A percentile compares a stretch with the other conserved stretches of the same genome.
Evolutionary conservation across 768 basidiomycete genomes (phyloP).

Genomic region (Kondoa malvinella): DNA sequence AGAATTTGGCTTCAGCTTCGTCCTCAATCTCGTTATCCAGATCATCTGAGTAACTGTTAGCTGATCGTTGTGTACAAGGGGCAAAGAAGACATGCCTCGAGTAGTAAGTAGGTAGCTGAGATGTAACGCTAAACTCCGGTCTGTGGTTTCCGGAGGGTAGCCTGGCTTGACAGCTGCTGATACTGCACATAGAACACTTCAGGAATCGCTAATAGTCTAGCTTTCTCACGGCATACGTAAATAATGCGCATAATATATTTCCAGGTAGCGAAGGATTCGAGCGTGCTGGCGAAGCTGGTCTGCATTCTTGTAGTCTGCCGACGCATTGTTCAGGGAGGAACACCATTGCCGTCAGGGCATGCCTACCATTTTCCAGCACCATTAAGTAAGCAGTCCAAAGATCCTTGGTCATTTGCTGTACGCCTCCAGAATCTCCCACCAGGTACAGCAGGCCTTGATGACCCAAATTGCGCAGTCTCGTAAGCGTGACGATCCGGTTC

Average conservation of each 20-base stretch:
- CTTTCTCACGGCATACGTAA: slow-evolving; percentile 13
- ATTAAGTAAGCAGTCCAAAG: slow-evolving; percentile 53
- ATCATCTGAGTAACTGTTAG: slow-evolving; percentile 15
- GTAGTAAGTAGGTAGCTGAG: slow-evolving; percentile 24
- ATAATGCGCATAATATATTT: slow-evolving; percentile 30
- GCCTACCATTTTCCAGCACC: slow-evolving; percentile 53
- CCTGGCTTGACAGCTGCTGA: slow-evolving; percentile 31
- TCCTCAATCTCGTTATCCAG: slow-evolving; percentile 24
- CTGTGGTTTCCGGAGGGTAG: slow-evolving; percentile 30
- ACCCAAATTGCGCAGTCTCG: background rate
- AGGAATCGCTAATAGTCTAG: background rate
- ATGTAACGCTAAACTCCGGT: slow-evolving; percentile 31
- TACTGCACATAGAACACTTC: slow-evolving; percentile 13
- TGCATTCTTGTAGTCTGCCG: slow-evolving; percentile 18
- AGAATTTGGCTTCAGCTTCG: slow-evolving; percentile 33
- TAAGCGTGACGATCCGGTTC: background rate
- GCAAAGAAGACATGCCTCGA: background rate
- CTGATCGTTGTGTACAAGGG: background rate
- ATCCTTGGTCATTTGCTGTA: slow-evolving; percentile 33
- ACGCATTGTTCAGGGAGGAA: too few species aligned
- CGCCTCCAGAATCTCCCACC: background rate
- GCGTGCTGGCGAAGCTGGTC: slow-evolving; percentile 24
- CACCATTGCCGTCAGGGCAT: too few species aligned
- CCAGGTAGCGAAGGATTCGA: slow-evolving; percentile 27
- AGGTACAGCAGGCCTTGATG: background rate